Evolutionary conservation across 768 basidiomycete genomes (phyloP), one percentile per base, ranked within the genome.

Genomic region (Lactarius pseudohatsudake): DNA sequence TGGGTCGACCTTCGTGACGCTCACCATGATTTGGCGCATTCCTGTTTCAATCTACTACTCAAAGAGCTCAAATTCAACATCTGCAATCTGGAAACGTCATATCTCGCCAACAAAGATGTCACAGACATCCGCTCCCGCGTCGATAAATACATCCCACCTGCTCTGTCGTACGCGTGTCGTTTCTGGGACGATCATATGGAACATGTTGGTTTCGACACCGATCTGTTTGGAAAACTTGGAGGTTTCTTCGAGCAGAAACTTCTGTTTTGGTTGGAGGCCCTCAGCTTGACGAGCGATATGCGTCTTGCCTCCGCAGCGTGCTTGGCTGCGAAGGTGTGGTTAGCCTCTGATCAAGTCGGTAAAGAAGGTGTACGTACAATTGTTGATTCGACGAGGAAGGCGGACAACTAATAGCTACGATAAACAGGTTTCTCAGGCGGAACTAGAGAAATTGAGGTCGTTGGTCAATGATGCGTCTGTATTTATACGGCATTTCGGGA

Each of bases 171-270:
- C 32, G 60, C 45, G 13, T 61, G 60, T 43, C 15, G 26, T 47
- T 61, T 34, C 60, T 61, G 60, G 60, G 45, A 47, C 6, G 26
- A 53, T 16, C 60, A 61, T 38, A n/a, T 61, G 22, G 13, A n/a
- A 45, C 43, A 28, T 26, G 22, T 22, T 34, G 10, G 26, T 13
- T 61, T 61, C 7, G 32, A 61, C 28, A 13, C 1, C 7, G 22
- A 53, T n/a, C 28, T 61, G 18, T 53, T 34, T 32, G 4, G 18
- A 15, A 47, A 47, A 47, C 20, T 47, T 34, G 45, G 34, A 34
- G 20, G 15, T 4, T 45, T 61, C 8, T 32, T 61, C 16, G 20
- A n/a, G 45, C 1, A 32, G 38, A 59, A 59, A 59, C 26, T 59
- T 22, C 34, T 47, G 4, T 47, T 47, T 47, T 47, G 47, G 47